Conservation (phyloP, 805 yeast species). For the Metschnikowia bowlesiae region DNA sequence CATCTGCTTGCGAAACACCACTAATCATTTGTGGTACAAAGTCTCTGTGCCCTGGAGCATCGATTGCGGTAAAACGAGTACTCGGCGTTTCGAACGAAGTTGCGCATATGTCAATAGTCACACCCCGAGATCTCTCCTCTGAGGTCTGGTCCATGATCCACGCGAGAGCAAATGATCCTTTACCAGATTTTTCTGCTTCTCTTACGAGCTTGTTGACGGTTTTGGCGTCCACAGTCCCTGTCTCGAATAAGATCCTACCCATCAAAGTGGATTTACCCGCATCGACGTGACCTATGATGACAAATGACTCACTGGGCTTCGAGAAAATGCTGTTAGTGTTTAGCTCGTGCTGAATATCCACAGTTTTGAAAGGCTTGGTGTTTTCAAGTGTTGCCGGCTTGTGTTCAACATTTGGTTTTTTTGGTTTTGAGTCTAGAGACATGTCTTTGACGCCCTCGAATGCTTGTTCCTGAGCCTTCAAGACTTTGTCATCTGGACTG, state of each 20-base stretch:
- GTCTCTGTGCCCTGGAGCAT: conserved; percentile 82
- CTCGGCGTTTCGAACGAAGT: conserved; percentile 56
- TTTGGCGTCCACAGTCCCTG: conserved; percentile 61
- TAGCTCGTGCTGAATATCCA: conserved; percentile 41
- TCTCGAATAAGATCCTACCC: conserved; percentile 67
- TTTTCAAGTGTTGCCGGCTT: conserved; percentile 15
- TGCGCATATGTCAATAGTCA: conserved; percentile 73
- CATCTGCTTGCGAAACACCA: conserved; percentile 75
- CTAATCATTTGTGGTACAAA: conserved; percentile 84
- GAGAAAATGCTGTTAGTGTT: conserved; percentile 24
- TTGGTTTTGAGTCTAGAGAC: conserved; percentile 16
- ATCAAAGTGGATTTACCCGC: conserved; percentile 80
- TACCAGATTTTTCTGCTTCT: conserved; percentile 65
- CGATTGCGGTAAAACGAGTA: conserved; percentile 63
- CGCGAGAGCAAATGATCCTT: conserved; percentile 76
- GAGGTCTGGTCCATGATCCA: conserved; percentile 81
- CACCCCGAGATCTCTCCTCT: conserved; percentile 74
- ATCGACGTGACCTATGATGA: conserved; percentile 82
- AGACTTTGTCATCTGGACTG: conserved; percentile 77
- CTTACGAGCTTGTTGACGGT: conserved; percentile 58
- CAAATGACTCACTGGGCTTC: conserved; percentile 64
- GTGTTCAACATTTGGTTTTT: conserved; percentile 7
- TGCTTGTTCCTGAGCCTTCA: conserved; percentile 52
- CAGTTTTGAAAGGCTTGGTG: conserved; percentile 41
- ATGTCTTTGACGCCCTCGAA: conserved; percentile 32